Base-by-base conservation (phyloP, 805 yeast genomes). In the Yamadazyma takamatsuzukensis region DNA sequence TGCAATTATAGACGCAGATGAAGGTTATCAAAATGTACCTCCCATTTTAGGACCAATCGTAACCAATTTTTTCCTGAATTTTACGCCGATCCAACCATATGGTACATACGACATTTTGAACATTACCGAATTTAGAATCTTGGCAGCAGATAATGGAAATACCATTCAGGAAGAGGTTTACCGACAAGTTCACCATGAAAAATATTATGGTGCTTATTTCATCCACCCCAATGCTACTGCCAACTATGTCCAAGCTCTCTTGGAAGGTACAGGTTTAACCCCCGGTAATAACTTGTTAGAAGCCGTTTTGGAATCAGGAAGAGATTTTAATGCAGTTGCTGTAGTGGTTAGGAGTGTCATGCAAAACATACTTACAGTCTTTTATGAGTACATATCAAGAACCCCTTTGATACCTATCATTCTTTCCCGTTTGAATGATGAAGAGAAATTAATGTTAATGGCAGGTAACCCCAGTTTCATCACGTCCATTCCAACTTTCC, bases 251-350 rank as follows among this genome's bases (percentile, higher is more conserved):
- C 33, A 37, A 30, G 55, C 54, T 7, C 43, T 57, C 25, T 25
- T 18, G 7, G 14, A 40, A 2, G 45, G 42, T 2, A 36, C 46
- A 16, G 9, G 44, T 13, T 51, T 53, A 29, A 30, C 43, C n/a
- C 51, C 56, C 1, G 36, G 48, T 3, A 30, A 41, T 2, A 40
- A 48, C 4, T 39, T 56, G 17, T 32, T 59, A 27, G 49, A 56
- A 18, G 52, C 45, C 7, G 47, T 49, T 21, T 59, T 48, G 30
- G 63, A 59, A 35, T 54, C 64, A 1, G 64, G 63, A 5, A 43
- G 59, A 13, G 61, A 59, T 39, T 59, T 47, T 37, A 56, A 59
- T 39, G 59, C 59, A 7, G 47, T 59, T 21, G 29, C 40, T 26
- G 52, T 49, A 24, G 51, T 47, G 22, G 27, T 51, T 17, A 48